phyloP scores from a whole-genome alignment of 768 basidiomycete genomes.

The Daedaleopsis sinensis region DNA sequence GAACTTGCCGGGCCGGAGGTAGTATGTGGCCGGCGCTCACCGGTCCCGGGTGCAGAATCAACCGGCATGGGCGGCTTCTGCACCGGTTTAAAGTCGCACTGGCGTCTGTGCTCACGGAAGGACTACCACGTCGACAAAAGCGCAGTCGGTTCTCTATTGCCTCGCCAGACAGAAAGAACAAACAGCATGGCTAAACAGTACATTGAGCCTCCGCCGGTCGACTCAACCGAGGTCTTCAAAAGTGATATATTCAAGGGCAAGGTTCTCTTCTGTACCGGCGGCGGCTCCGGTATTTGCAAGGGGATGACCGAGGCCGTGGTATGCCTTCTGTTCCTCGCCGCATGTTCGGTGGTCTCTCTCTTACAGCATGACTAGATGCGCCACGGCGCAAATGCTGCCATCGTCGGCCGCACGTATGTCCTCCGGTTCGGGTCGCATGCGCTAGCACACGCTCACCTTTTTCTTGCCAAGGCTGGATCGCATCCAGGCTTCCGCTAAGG shows the following conservation, averaged over 20 bases:
- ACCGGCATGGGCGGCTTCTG: neutral
- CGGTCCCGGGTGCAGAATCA: neutral
- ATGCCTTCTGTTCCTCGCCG: constrained; percentile 29
- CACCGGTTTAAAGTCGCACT: no score
- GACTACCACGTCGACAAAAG: neutral
- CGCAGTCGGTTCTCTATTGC: no score
- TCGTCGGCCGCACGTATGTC: constrained; percentile 85
- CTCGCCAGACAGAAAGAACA: no score
- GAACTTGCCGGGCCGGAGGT: neutral
- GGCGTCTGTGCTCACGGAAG: neutral
- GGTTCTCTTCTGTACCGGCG: constrained; percentile 89
- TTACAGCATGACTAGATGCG: constrained; percentile 77
- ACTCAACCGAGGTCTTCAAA: constrained; percentile 71
- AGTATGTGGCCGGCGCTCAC: neutral
- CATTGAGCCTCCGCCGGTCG: constrained; percentile 45
- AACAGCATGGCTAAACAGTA: constrained; percentile 24
- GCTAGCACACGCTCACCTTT: neutral
- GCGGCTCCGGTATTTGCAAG: constrained; percentile 91
- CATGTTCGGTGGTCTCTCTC: neutral
- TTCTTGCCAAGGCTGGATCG: constrained; percentile 62
- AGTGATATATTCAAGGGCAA: constrained; percentile 86
- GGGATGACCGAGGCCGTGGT: constrained; percentile 86
- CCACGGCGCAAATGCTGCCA: constrained; percentile 80
- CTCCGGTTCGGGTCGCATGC: constrained; percentile 4
- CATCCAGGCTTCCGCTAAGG: constrained; percentile 66